A percentile compares a stretch with the other conserved stretches of the same genome.
phyloP scores from a whole-genome alignment of 2,329 filamentous ascomycete species.

The Raffaelea deltoideospora region DNA sequence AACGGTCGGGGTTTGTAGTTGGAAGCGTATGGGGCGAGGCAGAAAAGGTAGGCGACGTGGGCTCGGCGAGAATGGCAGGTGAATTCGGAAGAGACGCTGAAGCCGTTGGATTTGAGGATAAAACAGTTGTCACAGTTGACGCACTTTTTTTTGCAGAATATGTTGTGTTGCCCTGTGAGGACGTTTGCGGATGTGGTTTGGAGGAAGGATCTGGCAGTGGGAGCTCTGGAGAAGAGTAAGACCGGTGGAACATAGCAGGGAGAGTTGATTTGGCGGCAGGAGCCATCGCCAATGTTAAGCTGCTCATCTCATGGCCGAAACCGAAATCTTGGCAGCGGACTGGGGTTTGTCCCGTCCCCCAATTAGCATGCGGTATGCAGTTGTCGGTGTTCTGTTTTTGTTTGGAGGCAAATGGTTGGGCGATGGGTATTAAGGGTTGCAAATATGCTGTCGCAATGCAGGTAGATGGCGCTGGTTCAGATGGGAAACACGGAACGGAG shows the following conservation, averaged over 20 bases:
- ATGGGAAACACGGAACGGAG: slow-evolving; percentile 4
- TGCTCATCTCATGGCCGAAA: slow-evolving; percentile 26
- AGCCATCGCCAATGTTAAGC: slow-evolving; percentile 23
- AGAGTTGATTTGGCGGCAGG: slow-evolving; percentile 22
- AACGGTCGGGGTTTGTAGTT: slow-evolving; percentile 8
- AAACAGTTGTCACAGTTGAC: not conserved
- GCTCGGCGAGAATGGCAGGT: not conserved
- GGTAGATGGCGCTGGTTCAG: slow-evolving; percentile 4
- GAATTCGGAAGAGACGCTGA: slow-evolving; percentile 2
- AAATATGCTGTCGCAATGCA: not conserved
- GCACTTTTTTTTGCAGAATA: not conserved
- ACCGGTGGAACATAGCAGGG: slow-evolving; percentile 16
- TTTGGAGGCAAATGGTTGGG: not conserved
- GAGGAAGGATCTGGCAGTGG: slow-evolving; percentile 3
- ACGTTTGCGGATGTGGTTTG: slow-evolving; percentile 2
- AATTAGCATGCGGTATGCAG: slow-evolving; percentile 1
- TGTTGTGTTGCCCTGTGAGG: not conserved
- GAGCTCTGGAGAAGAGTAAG: slow-evolving; percentile 19
- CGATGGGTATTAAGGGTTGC: slow-evolving; percentile 1
- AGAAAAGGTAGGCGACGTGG: too few relatives aligned
- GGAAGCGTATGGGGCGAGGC: slow-evolving; percentile 1
- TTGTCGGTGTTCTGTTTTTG: too few relatives aligned
- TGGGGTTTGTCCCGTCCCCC: not conserved
- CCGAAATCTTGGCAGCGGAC: slow-evolving; percentile 2
- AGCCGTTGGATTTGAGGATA: slow-evolving; percentile 6